Conservation (phyloP, 352 stramenopile species). For the Bremia lactucae region DNA sequence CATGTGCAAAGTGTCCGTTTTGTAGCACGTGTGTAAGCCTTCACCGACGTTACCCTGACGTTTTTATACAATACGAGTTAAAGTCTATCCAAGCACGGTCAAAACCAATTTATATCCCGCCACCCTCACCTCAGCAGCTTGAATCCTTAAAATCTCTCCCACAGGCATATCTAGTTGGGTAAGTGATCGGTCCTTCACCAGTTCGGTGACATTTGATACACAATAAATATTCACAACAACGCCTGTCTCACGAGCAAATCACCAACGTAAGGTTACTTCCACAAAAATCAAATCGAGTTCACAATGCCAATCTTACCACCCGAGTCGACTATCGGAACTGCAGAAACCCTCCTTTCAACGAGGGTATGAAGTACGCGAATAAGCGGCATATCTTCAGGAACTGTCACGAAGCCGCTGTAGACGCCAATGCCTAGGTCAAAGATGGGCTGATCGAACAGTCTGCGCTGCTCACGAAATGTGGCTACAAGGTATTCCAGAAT, state of each 20-base stretch:
- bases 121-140: slow-evolving; percentile 67
- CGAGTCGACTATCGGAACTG: slow-evolving; percentile 73
- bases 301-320: slow-evolving; percentile 38
- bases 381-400: slow-evolving; percentile 88
- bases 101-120: background rate
- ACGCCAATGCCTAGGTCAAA: slow-evolving; percentile 92
- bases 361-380: slow-evolving; percentile 88
- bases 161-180: slow-evolving; percentile 85
- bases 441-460: slow-evolving; percentile 95
- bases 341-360: slow-evolving; percentile 71
- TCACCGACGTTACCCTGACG: slow-evolving; percentile 71
- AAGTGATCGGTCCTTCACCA: slow-evolving; percentile 82
- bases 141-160: slow-evolving; percentile 76
- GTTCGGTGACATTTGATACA: slow-evolving; percentile 84
- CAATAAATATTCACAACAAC: slow-evolving; percentile 89
- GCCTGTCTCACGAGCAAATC: slow-evolving; percentile 21
- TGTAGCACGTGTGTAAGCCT: slow-evolving; percentile 79
- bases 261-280: slow-evolving; percentile 1
- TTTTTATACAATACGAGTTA: slow-evolving; percentile 5
- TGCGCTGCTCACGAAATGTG: slow-evolving; percentile 92
- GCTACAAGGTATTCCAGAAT: slow-evolving; percentile 95
- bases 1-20: slow-evolving; percentile 85
- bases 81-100: background rate
- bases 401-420: slow-evolving; percentile 90
- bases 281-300: background rate